Evolutionary conservation across 2,329 filamentous ascomycete genomes (phyloP).

Genomic region (Hypoxylon sp.): DNA sequence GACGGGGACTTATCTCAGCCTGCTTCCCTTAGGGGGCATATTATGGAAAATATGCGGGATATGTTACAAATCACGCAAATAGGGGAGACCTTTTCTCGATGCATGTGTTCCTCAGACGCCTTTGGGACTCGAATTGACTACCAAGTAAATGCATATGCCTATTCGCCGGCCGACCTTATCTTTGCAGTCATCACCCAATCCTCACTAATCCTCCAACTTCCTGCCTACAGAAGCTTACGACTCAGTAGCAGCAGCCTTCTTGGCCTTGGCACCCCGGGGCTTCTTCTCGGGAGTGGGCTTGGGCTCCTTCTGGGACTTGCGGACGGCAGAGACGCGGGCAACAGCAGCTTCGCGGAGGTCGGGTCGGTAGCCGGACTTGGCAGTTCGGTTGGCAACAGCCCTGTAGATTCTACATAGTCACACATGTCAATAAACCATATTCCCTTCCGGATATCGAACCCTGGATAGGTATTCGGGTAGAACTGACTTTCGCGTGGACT

Average conservation of each 20-base stretch:
- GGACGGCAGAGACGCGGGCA: slow-evolving; percentile 88
- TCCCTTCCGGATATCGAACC: not conserved
- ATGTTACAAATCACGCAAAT: slow-evolving; percentile 40
- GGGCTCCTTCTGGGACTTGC: slow-evolving; percentile 81
- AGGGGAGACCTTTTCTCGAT: slow-evolving; percentile 13
- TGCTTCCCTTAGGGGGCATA: not conserved
- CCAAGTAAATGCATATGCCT: slow-evolving; percentile 45
- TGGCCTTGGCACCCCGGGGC: slow-evolving; percentile 83
- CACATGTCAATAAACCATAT: slow-evolving; percentile 20
- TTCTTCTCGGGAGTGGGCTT: slow-evolving; percentile 83
- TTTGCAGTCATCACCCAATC: slow-evolving; percentile 41
- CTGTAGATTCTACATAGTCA: slow-evolving; percentile 80
- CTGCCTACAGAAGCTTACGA: slow-evolving; percentile 53
- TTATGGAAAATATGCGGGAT: slow-evolving; percentile 24
- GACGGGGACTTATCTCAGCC: slow-evolving; percentile 26
- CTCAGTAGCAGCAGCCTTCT: slow-evolving; percentile 73
- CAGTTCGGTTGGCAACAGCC: slow-evolving; percentile 84
- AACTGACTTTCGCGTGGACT: slow-evolving; percentile 85
- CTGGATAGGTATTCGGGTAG: not conserved
- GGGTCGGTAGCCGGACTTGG: slow-evolving; percentile 87
- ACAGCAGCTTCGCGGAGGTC: slow-evolving; percentile 85
- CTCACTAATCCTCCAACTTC: slow-evolving; percentile 12
- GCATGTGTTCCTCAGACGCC: slow-evolving; percentile 37
- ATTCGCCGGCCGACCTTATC: slow-evolving; percentile 46
- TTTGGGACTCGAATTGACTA: slow-evolving; percentile 48